A percentile compares a stretch with the other conserved stretches of the same genome.
phyloP scores from a whole-genome alignment of 306 rosid genomes.

The Gleditsia sinensis region DNA sequence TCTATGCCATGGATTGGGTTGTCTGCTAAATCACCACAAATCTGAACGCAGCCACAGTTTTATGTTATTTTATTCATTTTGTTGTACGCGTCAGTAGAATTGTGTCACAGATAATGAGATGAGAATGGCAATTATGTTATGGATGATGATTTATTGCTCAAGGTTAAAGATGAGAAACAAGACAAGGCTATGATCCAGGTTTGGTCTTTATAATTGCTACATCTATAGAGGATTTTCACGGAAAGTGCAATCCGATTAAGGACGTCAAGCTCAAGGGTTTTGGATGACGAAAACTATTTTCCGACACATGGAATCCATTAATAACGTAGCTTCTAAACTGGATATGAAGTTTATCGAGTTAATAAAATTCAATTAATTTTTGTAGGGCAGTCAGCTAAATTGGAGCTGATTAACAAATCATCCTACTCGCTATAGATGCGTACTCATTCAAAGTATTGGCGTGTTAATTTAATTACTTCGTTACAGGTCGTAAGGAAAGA shows the following conservation, averaged over 20 bases:
- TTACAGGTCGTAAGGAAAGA: neutral
- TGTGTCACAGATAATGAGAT: neutral
- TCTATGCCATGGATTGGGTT: conserved; percentile 75
- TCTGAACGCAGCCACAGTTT: conserved; percentile 31
- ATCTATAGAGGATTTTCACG: neutral
- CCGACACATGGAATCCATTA: too few species aligned
- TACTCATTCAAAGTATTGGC: neutral
- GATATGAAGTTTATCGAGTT: neutral
- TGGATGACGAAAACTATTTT: too few species aligned
- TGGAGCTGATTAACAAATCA: neutral
- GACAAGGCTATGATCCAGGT: too few species aligned
- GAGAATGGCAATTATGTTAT: neutral
- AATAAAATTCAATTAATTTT: too few species aligned
- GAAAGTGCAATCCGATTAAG: neutral
- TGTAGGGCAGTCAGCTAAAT: neutral
- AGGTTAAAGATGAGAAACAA: neutral
- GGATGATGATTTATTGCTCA: neutral
- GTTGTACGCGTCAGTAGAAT: neutral
- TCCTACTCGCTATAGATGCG: neutral
- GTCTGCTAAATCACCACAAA: conserved; percentile 53
- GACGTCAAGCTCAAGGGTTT: too few species aligned
- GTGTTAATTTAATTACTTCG: neutral
- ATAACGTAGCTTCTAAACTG: neutral
- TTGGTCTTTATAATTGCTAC: neutral
- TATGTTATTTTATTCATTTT: conserved; percentile 39